phyloP scores from a whole-genome alignment of 208 protist species.

The Trypanosoma rangeli region DNA sequence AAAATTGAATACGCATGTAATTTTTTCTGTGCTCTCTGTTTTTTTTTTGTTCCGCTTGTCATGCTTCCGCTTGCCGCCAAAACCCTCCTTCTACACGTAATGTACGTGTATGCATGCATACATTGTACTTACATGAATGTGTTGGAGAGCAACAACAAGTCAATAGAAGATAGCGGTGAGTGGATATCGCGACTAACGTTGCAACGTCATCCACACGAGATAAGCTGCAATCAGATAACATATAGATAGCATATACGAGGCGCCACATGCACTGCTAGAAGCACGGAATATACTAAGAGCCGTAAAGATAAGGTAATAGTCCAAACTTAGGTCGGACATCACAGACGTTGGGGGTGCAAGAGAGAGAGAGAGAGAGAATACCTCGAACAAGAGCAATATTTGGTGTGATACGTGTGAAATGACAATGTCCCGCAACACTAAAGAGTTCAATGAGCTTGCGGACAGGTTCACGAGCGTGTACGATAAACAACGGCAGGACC shows the following conservation, averaged over 20 bases:
- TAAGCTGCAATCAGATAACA: no score
- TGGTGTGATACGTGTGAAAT: no score
- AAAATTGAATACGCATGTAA: not conserved
- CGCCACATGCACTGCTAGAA: no score
- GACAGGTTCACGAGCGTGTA: slow-evolving; percentile 66
- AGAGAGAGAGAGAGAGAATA: no score
- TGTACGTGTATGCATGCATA: not conserved
- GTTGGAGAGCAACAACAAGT: not conserved
- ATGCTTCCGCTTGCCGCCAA: not conserved
- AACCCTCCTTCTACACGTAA: no score
- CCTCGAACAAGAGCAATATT: no score
- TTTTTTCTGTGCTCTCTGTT: slow-evolving; percentile 1
- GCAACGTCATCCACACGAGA: not conserved
- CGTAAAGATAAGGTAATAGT: no score
- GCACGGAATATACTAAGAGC: no score
- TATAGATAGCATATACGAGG: no score
- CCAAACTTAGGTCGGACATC: no score
- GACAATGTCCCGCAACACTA: slow-evolving; percentile 77
- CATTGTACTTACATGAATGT: not conserved
- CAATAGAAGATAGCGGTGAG: slow-evolving; percentile 21
- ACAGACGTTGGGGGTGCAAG: no score
- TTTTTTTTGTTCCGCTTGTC: slow-evolving; percentile 3
- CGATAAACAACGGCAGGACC: slow-evolving; percentile 46
- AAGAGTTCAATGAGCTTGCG: slow-evolving; percentile 75
- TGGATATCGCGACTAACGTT: not conserved